Evolutionary conservation across 768 basidiomycete genomes (phyloP).

Genomic region (Asterophora parasitica): DNA sequence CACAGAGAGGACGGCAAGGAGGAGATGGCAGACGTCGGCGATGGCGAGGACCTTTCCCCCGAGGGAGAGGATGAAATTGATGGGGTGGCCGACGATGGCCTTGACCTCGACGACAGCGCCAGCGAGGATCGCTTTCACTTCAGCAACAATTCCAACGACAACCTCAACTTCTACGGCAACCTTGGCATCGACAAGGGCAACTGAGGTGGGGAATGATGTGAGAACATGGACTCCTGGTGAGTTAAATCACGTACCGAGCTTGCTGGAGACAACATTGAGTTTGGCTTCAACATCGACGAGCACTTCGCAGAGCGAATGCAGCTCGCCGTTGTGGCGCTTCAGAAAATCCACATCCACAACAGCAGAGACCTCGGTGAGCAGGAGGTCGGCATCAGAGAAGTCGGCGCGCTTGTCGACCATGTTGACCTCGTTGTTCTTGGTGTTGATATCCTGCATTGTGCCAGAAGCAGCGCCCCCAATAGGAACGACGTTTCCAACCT

Average conservation of each 20-base stretch:
- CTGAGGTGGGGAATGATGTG: background rate
- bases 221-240: too few relatives aligned
- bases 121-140: constrained; percentile 10
- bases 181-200: constrained; percentile 1
- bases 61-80: constrained; percentile 8
- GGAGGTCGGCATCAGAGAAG: too few relatives aligned
- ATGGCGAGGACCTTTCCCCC: constrained; percentile 11
- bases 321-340: background rate
- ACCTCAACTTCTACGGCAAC: constrained; percentile 11
- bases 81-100: constrained; percentile 11
- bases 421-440: too few relatives aligned
- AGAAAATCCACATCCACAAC: background rate
- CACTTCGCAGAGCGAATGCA: constrained; percentile 10
- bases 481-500: background rate
- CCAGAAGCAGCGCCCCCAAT: background rate
- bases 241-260: background rate
- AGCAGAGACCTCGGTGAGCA: too few relatives aligned
- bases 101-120: constrained; percentile 11
- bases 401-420: background rate
- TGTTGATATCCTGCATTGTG: background rate
- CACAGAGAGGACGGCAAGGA: constrained; percentile 11
- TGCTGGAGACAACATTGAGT: background rate
- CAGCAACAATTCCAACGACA: constrained; percentile 10
- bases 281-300: background rate
- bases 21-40: constrained; percentile 11